Evolutionary conservation across 1,284 basidiomycete genomes (phyloP).

Genomic region (Tilletia indica): DNA sequence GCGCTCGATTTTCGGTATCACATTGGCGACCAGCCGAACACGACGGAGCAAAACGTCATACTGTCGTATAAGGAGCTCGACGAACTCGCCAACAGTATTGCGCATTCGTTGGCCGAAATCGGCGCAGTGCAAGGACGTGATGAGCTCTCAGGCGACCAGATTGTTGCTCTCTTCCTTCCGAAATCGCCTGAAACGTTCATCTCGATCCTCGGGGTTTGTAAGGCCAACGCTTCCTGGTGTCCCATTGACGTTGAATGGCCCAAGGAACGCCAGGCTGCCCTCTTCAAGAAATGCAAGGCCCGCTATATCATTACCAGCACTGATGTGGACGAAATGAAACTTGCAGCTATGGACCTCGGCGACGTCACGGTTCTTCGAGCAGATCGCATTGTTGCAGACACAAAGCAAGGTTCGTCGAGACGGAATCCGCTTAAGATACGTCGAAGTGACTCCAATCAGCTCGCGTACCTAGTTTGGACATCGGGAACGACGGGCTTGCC

Average conservation of each 20-base stretch:
- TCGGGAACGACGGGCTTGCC: constrained; percentile 57
- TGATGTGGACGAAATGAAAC: neutral
- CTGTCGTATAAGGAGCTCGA: constrained; percentile 48
- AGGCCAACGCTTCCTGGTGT: constrained; percentile 57
- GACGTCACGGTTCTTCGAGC: constrained; percentile 2
- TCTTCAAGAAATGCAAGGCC: constrained; percentile 52
- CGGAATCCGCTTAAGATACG: neutral
- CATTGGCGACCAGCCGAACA: constrained; percentile 24
- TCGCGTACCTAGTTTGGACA: constrained; percentile 56
- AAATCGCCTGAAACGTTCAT: constrained; percentile 50
- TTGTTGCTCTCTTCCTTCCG: constrained; percentile 48
- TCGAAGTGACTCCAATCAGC: constrained; percentile 26
- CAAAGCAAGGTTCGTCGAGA: neutral
- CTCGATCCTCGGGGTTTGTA: constrained; percentile 46
- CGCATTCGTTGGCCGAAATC: constrained; percentile 28
- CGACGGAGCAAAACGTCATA: neutral
- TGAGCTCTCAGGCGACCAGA: constrained; percentile 24
- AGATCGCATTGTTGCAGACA: neutral
- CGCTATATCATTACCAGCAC: constrained; percentile 30
- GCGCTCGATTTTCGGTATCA: constrained; percentile 48
- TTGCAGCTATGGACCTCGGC: neutral
- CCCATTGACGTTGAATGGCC: constrained; percentile 57
- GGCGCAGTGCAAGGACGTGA: neutral
- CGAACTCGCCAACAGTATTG: constrained; percentile 34
- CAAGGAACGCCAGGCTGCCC: constrained; percentile 45